Conservation (phyloP, 768 basidiomycete species). For the Amanita rimosa region DNA sequence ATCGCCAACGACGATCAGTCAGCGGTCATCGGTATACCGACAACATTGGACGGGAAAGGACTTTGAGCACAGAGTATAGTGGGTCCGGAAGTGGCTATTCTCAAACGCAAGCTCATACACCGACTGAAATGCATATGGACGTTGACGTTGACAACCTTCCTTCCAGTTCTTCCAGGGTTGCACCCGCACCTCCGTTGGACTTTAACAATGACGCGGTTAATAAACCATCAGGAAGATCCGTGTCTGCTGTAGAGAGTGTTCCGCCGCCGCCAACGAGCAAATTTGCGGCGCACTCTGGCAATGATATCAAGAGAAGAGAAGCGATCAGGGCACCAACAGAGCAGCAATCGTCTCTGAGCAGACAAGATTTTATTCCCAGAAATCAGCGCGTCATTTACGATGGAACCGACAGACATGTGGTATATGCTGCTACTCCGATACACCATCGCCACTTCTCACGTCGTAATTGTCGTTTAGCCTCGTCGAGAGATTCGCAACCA, state of each 20-base stretch:
- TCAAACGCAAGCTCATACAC: slow-evolving; percentile 8
- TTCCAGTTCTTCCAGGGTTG: slow-evolving; percentile 11
- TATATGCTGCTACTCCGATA: slow-evolving; percentile 4
- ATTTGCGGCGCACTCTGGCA: background rate
- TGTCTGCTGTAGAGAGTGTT: background rate
- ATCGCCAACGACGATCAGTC: background rate
- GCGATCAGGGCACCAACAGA: background rate
- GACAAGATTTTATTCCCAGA: background rate
- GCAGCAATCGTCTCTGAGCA: background rate
- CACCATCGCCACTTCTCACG: background rate
- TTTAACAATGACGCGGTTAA: background rate
- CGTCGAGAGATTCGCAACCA: slow-evolving; percentile 17
- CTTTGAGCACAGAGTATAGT: slow-evolving; percentile 4
- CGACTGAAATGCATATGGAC: slow-evolving; percentile 16
- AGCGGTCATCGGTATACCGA: background rate
- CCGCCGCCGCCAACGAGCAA: background rate
- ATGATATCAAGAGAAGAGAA: background rate
- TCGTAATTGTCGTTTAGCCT: slow-evolving; percentile 1
- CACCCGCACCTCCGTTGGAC: slow-evolving; percentile 5
- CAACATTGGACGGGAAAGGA: background rate
- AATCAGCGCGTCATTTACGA: slow-evolving; percentile 3
- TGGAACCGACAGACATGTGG: slow-evolving; percentile 6
- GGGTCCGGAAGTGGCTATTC: slow-evolving; percentile 7
- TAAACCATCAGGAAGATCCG: background rate
- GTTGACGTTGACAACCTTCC: slow-evolving; percentile 13